Evolutionary conservation across 2,329 filamentous ascomycete genomes (phyloP), one percentile per base, ranked within the genome.

Genomic region (Hirsutella minnesotensis): DNA sequence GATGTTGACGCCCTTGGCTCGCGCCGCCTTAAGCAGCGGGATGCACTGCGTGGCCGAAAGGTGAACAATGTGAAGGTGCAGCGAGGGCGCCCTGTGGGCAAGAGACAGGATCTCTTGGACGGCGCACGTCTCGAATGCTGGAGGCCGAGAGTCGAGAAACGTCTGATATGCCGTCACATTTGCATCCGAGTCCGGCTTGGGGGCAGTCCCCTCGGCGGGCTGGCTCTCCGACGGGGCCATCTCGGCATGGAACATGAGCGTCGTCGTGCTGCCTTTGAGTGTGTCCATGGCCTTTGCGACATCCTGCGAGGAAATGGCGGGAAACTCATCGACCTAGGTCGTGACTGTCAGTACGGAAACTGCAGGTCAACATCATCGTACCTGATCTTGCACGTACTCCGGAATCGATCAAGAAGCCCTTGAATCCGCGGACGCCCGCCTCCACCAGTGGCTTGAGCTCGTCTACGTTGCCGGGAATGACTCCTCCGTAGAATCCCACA

Each of bases 181-280:
- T 15, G 86, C 87, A 29, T 18, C 29, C n/a, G 21, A 13, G 29
- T 19, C 33, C 33, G 31, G 30, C 33, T 44, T 27, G 24, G 24
- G 12, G 7, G 24, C 19, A 37, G 33, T 5, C 15, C 24, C 88
- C 51, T 79, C 77, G 40, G 84, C 67, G 51, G 31, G 15, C 15
- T 5, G 15, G 33, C 15, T 89, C 84, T 39, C 38, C 38, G 38
- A 20, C 16, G 87, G 86, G n/a, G 94, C 81, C 88, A 95, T 96
- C 64, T 98, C 92, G 44, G 92, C 92, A 59, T 98, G 92, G 68
- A 98, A 98, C 90, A 98, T 96, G 54, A 96, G 79, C 0, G 88
- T 94, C 2, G 92, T 96, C 16, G 86, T 75, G 42, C 81, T 75
- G 52, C 86, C 79, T 47, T 85, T 84, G 47, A 98, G 75, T 38